Base-by-base conservation (phyloP, 176 grass and related monocot genomes). In the Chloris gayana region DNA sequence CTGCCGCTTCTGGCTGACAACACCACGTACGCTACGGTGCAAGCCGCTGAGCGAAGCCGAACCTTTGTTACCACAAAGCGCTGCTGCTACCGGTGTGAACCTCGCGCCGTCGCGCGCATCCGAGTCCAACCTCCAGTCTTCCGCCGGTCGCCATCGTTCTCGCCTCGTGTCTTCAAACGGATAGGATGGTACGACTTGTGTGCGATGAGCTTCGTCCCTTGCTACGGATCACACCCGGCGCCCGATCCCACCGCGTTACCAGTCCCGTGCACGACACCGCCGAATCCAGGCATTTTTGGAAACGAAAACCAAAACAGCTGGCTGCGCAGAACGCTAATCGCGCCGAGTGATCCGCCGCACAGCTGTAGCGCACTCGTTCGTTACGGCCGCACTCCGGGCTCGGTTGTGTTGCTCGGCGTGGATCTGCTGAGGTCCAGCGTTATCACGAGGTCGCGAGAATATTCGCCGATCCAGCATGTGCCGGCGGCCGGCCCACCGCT, bases 391-490 rank as follows among this genome's bases (percentile, higher is more conserved):
- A 59, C 22, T 59, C 56, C n/a, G n/a, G n/a, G n/a, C n/a, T n/a
- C n/a, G n/a, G n/a, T n/a, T n/a, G n/a, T 26, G n/a, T 12, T 59
- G 21, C 53, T 56, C 53, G 7, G 25, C 4, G 58, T 29, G 24
- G 58, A 61, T 61, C 58, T 57, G 54, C 24, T 24, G 50, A 21
- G 6, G 50, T 57, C 54, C 22, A 57, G 22, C 4, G 9, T 25
- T 45, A 72, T 65, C 83, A 72, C 34, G 42, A 15, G 46, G 25
- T 25, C 81, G 11, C 46, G 15, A 19, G n/a, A 72, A 24, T 64
- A 85, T 85, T 64, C 67, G 31, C 12, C 33, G 72, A 22, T 19
- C 65, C 17, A 45, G 17, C 10, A 46, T 71, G 59, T 27, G 25
- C 64, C 10, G 29, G 54, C 10, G 21, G 53, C 26, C 19, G 34